Percentiles rank a stretch among this genome's conserved stretches.
Evolutionary conservation across 2,329 filamentous ascomycete species (phyloP).

Genomic region (Sphaerulina musiva): DNA sequence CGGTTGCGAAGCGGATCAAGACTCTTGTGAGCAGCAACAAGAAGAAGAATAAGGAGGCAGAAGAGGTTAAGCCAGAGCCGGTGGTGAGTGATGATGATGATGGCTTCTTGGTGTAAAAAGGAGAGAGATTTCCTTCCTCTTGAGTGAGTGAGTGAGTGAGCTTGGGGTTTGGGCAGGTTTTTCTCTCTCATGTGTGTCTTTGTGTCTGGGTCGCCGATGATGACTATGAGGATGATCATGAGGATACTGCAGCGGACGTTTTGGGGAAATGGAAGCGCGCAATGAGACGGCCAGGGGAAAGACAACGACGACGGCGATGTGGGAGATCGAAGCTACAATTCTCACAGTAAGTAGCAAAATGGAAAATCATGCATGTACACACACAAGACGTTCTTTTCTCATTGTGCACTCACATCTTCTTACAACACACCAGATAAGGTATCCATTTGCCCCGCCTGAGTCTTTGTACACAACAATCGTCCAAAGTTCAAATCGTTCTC

Average conservation of each 20-base stretch:
- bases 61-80: conserved; percentile 1
- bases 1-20: conserved; percentile 1
- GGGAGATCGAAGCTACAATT: background rate
- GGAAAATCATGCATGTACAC: background rate
- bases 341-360: background rate
- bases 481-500: background rate
- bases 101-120: background rate
- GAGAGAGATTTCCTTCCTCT: background rate
- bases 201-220: too few species aligned
- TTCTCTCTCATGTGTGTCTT: too few species aligned
- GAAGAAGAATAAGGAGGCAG: background rate
- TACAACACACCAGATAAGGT: background rate
- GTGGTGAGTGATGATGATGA: background rate
- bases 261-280: background rate
- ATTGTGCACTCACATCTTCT: background rate
- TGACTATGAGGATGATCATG: background rate
- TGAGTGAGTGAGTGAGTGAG: background rate
- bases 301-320: background rate
- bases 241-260: background rate
- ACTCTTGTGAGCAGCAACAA: background rate
- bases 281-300: background rate
- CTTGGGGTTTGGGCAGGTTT: too few species aligned
- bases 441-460: background rate
- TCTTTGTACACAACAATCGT: background rate
- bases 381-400: background rate